Percentiles rank a stretch among this genome's conserved stretches.
Evolutionary conservation across 257 asterid species (phyloP).

Genomic region (Forsythia suspensa): DNA sequence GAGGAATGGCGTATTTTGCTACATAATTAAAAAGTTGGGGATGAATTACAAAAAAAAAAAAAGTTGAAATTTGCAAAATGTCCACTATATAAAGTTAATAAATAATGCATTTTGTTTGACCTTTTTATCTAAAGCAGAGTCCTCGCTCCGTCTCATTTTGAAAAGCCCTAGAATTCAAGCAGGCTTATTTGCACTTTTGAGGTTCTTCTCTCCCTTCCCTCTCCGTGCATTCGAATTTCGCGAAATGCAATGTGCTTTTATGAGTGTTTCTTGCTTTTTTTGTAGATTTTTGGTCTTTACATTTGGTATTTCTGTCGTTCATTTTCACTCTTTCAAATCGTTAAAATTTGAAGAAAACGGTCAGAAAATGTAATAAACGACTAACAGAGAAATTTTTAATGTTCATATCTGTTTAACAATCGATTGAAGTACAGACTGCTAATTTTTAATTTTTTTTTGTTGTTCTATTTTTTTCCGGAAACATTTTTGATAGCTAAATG

Average conservation of each 20-base stretch:
- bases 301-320: neutral
- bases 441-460: neutral
- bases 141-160: neutral
- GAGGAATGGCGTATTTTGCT: too few species aligned
- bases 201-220: constrained; percentile 4
- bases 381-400: neutral
- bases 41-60: too few species aligned
- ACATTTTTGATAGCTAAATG: neutral
- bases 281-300: neutral
- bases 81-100: too few species aligned
- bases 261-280: neutral
- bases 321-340: neutral
- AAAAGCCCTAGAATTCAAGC: constrained; percentile 28
- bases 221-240: neutral
- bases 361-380: neutral
- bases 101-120: too few species aligned
- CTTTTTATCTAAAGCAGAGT: too few species aligned
- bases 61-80: too few species aligned
- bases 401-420: neutral
- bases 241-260: neutral
- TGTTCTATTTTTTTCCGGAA: neutral
- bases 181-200: neutral
- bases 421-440: neutral
- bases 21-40: too few species aligned
- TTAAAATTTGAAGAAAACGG: neutral